A percentile compares a stretch with the other conserved stretches of the same genome.
Conservation (phyloP, 306 rosid species). For the Vigna hirtella region DNA sequence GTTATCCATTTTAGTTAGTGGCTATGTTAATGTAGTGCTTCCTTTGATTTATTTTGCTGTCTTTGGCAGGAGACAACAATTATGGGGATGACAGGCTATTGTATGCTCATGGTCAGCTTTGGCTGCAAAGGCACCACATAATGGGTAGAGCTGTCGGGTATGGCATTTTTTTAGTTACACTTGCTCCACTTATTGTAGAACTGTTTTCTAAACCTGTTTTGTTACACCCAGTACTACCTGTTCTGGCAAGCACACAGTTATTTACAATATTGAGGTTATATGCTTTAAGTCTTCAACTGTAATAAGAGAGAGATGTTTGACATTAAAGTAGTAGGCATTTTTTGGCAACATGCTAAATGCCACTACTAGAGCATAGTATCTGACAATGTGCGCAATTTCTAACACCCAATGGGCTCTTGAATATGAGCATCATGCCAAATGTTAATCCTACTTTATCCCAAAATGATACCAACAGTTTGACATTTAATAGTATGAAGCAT, state of each 20-base stretch:
- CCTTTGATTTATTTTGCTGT: constrained; percentile 11
- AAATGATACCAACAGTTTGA: not conserved
- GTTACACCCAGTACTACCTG: not conserved
- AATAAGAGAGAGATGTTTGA: constrained; percentile 12
- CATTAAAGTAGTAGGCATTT: constrained; percentile 6
- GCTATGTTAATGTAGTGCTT: not conserved
- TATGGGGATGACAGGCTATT: constrained; percentile 89
- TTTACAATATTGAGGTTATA: constrained; percentile 8
- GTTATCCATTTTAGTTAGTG: not conserved
- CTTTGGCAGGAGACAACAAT: constrained; percentile 83
- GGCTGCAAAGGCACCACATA: constrained; percentile 91
- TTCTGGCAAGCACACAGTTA: constrained; percentile 1
- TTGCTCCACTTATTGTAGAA: constrained; percentile 23
- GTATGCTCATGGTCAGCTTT: constrained; percentile 92
- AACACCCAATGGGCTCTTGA: constrained; percentile 15
- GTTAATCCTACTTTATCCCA: constrained; percentile 9
- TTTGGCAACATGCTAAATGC: constrained; percentile 10
- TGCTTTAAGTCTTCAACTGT: constrained; percentile 9
- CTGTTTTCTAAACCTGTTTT: constrained; percentile 6
- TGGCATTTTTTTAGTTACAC: constrained; percentile 37
- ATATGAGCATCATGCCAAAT: not conserved
- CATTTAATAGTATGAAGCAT: constrained; percentile 4
- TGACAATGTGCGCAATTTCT: constrained; percentile 9
- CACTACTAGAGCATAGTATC: not conserved
- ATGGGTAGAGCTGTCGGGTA: constrained; percentile 99